Base-by-base conservation (phyloP, 345 rosid genomes). In the Ceriops decandra region DNA sequence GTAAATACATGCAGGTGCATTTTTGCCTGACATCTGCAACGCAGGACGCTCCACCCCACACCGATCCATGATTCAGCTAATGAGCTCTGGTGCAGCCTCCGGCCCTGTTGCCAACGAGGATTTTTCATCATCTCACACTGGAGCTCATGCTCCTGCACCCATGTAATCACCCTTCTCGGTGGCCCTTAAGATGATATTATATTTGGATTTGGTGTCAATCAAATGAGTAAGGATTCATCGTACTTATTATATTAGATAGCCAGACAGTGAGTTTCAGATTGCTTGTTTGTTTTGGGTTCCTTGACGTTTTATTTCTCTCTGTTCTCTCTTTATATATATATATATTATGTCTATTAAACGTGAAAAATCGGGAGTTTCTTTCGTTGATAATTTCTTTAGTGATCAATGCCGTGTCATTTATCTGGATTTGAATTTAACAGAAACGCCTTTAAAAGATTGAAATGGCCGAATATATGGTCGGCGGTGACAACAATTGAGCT, bases 11-110 rank as follows among this genome's bases (percentile, higher is more conserved):
- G 83, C 86, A 95, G 99, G 99, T 59, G 97, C 87, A 28, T 92
- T 82, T 80, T 82, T 95, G 82, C 98, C 98, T 5, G 92, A 90
- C 57, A 82, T 95, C 0, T 95, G 99, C 32, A 70, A 83, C 20
- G 85, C 82, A 28, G 91, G 83, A 19, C 80, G 90, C 16, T 64
- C 60, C 72, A 85, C 86, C 68, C 97, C 96, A 1, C 90, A 79
- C 79, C 88, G 99, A 3, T 82, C 87, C 7, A 88, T 92, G 99
- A 16, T 82, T 26, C 91, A 84, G 74, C 82, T 84, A 11, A 67
- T 81, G 74, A 92, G 93, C 86, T 83, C 90, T 0, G 90, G 96
- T 4, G 86, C 62, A 0, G 82, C 85, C 20, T 68, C 85, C 1
- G 87, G 89, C 52, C 88, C 91, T 6, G 72, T 36, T 42, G 42